These are phyloP conservation scores for Ceratocystiopsis brevicomis DNA, from an alignment of 2,329 filamentous ascomycete species.

Conservation along the genomic window DNA sequence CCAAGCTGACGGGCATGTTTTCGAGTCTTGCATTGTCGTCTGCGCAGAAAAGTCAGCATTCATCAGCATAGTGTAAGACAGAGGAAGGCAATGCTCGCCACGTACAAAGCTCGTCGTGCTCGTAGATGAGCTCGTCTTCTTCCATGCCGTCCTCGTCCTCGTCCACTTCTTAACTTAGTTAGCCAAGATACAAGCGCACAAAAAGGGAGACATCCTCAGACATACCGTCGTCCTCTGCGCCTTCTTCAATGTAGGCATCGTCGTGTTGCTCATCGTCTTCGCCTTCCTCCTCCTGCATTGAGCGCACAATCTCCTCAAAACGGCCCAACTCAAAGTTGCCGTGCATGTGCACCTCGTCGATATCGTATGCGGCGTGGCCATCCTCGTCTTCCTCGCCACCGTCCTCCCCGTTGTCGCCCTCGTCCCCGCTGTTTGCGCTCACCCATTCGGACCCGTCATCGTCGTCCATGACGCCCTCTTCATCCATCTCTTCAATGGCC, in stretches of 20 bases:
- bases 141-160: conserved; percentile 57
- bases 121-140: conserved; percentile 45
- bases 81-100: conserved; percentile 5
- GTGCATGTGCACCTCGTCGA: conserved; percentile 21
- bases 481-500: conserved; percentile 40
- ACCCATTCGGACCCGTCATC: conserved; percentile 44
- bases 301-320: conserved; percentile 15
- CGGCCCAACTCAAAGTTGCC: conserved; percentile 33
- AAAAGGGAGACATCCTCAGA: neutral
- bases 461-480: conserved; percentile 40
- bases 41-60: conserved; percentile 1
- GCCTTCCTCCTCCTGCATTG: conserved; percentile 21
- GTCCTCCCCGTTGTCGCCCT: conserved; percentile 33
- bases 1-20: conserved; percentile 23
- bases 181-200: too few relatives aligned
- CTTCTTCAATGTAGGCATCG: conserved; percentile 34
- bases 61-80: too few relatives aligned
- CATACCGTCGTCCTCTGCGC: conserved; percentile 43
- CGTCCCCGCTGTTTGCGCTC: conserved; percentile 37
- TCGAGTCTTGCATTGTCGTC: conserved; percentile 25
- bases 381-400: conserved; percentile 32
- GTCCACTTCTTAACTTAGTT: conserved; percentile 22
- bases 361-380: neutral
- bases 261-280: conserved; percentile 28
- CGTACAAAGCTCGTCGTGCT: conserved; percentile 39